Base-by-base conservation (phyloP, 371 early-diverging fungal genomes). In the Mycotypha africana region DNA sequence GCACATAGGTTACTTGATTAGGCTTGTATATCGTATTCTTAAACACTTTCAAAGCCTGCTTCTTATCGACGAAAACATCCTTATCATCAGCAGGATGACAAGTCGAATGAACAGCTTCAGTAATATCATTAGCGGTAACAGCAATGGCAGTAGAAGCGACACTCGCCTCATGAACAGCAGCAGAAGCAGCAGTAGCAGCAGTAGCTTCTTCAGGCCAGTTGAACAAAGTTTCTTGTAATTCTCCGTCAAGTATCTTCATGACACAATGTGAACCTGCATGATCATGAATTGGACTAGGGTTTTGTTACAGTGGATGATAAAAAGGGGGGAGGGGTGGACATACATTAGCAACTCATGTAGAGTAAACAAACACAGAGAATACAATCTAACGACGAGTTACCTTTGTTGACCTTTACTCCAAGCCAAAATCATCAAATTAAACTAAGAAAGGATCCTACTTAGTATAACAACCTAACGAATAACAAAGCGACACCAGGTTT, bases 211-310 rank as follows among this genome's bases (percentile, higher is more conserved):
- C n/a, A 0, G 94, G 94, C 87, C 88, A 89, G 25, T 84, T 72
- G 55, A 79, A 96, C 26, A 79, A 73, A 1, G 87, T 81, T 60
- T 96, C 97, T 47, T 76, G 60, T 28, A 96, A 70, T 51, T 83
- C 76, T 2, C 95, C 95, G 42, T 85, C 88, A 22, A 96, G 74
- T 24, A 95, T 69, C 61, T 95, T 94, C 88, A 96, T 88, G 49
- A 93, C 75, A 69, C 97, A 96, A 65, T 96, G 97, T 37, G 92
- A 85, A 36, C 84, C 82, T n/a, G 90, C 63, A 57, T 96, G 97
- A 66, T 93, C 90, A 63, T 95, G 95, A 64, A 95, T 92, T 34
- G 94, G 89, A 55, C 92, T 91, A 58, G n/a, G n/a, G n/a, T 9
- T 11, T 33, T 14, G 7, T 11, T 33, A 33, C 9, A 33, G n/a